Base-by-base conservation (phyloP, 768 basidiomycete genomes). In the Lactifluus hygrophoroides region DNA sequence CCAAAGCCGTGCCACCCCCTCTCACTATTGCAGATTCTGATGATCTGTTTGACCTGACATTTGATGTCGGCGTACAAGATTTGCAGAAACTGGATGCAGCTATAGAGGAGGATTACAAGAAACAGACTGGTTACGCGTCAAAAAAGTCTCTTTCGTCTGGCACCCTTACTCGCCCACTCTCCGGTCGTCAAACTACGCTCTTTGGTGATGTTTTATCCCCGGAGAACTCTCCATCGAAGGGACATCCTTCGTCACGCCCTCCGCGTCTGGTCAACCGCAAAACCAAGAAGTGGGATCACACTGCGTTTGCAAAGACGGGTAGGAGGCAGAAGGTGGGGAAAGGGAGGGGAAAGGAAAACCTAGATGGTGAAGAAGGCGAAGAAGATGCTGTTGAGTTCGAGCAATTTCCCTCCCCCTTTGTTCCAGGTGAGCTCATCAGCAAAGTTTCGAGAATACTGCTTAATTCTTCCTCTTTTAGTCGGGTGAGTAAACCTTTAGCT, bases 281-380 rank as follows among this genome's bases (percentile, higher is more conserved):
- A 69, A 82, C 79, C 1, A 97, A 95, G 74, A 75, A 77, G 47
- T 99, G 96, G 96, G 93, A 98, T 68, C 85, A 90, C 23, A 91
- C 94, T 0, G 83, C 76, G 13, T 95, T 90, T 66, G 85, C 93
- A 5, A 88, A 90, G 73, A 81, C 85, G 3, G 93, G 92, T 3
- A 23, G 5, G 0, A 72, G 80, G 73, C 83, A 76, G 66, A 79
- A 75, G 51, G 70, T 73, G 40, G 80, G 78, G 64, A 65, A 68
- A 51, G 69, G 71, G 2, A 85, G 82, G 68, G 76, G 76, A 7
- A 84, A 83, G 70, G 76, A 71, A 21, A 84, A 80, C 64, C 72
- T 69, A 2, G 74, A 75, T 49, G 67, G 69, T 17, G 71, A 69
- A 16, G 67, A 70, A 16, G 72, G 74, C 34, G 79, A 77, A 47